A percentile compares a stretch with the other conserved stretches of the same genome.
Evolutionary conservation across 176 grass and related monocot species (phyloP).

Genomic region (Cymbopogon citratus): DNA sequence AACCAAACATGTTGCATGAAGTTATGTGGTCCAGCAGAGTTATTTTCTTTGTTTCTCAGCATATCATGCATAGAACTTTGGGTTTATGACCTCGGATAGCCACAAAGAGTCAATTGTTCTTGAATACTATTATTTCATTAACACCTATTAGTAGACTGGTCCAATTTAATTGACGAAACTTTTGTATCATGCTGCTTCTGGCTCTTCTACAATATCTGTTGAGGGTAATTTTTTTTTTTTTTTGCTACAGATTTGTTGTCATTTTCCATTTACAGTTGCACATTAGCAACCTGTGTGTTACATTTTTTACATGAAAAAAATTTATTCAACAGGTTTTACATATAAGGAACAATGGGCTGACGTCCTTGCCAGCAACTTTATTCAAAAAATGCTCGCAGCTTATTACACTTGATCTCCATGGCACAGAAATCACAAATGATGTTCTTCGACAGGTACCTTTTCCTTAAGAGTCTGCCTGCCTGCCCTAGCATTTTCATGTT

Average conservation of each 20-base stretch:
- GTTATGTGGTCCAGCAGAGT: conserved; percentile 1
- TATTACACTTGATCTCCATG: conserved; percentile 84
- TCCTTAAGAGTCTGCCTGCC: neutral
- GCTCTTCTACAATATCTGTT: neutral
- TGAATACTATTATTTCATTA: neutral
- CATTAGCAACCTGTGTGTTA: neutral
- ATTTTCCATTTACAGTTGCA: neutral
- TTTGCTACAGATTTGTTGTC: neutral
- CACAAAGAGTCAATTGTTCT: neutral
- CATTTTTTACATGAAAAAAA: neutral
- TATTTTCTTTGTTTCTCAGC: neutral
- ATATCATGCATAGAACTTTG: neutral
- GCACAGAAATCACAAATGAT: conserved; percentile 92
- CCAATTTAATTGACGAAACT: neutral
- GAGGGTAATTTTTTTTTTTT: neutral
- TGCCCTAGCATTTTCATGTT: neutral
- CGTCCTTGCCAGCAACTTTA: conserved; percentile 58
- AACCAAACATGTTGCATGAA: neutral
- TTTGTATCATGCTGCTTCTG: neutral
- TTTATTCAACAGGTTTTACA: conserved; percentile 56
- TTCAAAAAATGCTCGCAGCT: conserved; percentile 70
- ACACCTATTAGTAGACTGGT: neutral
- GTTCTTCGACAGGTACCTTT: conserved; percentile 75
- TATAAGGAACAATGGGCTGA: conserved; percentile 81
- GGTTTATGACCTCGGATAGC: conserved; percentile 9